Conservation (phyloP, 2,329 filamentous ascomycete genomes). For the Colletotrichum kahawae region DNA sequence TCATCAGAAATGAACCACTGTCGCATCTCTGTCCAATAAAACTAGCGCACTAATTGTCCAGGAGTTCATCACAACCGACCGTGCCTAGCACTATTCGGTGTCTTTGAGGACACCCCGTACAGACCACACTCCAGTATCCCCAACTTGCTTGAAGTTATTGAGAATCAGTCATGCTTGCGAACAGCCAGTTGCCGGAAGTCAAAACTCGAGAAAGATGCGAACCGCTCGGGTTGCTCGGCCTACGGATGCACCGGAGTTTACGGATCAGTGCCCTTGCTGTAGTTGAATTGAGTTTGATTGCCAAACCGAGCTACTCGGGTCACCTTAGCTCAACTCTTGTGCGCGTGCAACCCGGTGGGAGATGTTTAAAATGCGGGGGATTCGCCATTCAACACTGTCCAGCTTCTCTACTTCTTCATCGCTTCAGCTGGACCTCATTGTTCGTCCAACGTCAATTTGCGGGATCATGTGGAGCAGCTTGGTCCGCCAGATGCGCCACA, state of each 20-base stretch:
- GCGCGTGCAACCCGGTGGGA: neutral
- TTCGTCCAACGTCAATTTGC: neutral
- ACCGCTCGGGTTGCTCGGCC: neutral
- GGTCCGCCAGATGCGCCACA: neutral
- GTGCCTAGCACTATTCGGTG: neutral
- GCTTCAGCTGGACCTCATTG: neutral
- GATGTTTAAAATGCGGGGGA: neutral
- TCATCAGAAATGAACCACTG: neutral
- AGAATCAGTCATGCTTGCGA: neutral
- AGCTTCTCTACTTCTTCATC: neutral
- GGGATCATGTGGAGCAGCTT: neutral
- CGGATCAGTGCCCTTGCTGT: neutral
- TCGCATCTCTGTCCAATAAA: neutral
- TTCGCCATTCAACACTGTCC: neutral
- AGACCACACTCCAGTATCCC: neutral
- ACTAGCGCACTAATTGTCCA: neutral
- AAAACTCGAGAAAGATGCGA: neutral
- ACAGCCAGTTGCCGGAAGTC: neutral
- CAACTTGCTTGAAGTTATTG: neutral
- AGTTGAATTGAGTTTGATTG: neutral
- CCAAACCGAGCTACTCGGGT: neutral
- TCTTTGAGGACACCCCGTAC: neutral
- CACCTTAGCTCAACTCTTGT: neutral
- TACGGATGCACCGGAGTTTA: neutral
- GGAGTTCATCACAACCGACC: neutral